Conservation (phyloP, 805 yeast species). For the Huiozyma sinensis region DNA sequence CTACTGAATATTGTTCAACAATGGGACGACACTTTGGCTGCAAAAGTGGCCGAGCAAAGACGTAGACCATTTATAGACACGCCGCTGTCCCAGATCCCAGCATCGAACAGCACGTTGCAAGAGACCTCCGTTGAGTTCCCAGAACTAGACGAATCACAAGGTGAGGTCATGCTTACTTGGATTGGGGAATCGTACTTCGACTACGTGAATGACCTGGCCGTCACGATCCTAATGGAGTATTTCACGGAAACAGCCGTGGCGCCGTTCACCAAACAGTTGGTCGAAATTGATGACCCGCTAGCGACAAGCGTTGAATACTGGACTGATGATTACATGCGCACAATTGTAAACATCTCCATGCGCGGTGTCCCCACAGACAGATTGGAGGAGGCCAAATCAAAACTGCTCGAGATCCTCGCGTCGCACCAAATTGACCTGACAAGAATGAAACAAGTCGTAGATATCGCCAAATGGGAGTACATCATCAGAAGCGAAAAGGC, state of each 20-base stretch:
- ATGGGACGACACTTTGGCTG: constrained; percentile 50
- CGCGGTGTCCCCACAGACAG: constrained; percentile 69
- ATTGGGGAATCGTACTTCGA: constrained; percentile 62
- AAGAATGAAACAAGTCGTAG: constrained; percentile 58
- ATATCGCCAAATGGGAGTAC: constrained; percentile 52
- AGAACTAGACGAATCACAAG: constrained; percentile 76
- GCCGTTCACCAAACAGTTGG: constrained; percentile 55
- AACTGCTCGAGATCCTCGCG: constrained; percentile 39
- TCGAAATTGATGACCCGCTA: constrained; percentile 73
- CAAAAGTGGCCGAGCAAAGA: constrained; percentile 20
- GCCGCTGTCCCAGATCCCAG: constrained; percentile 32
- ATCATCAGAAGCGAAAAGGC: constrained; percentile 53
- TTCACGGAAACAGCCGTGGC: constrained; percentile 72
- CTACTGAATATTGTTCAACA: constrained; percentile 46
- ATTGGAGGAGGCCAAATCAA: constrained; percentile 42
- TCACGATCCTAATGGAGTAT: constrained; percentile 62
- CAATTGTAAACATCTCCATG: constrained; percentile 45
- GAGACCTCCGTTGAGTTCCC: constrained; percentile 64
- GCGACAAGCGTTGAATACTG: constrained; percentile 62
- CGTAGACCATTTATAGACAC: constrained; percentile 76
- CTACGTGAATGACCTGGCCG: constrained; percentile 47
- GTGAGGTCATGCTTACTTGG: constrained; percentile 68
- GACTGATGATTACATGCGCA: constrained; percentile 62
- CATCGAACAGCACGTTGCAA: constrained; percentile 33
- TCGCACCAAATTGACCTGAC: constrained; percentile 54